Evolutionary conservation across 2,329 filamentous ascomycete species (phyloP).

Genomic region (Aaosphaeria arxii): DNA sequence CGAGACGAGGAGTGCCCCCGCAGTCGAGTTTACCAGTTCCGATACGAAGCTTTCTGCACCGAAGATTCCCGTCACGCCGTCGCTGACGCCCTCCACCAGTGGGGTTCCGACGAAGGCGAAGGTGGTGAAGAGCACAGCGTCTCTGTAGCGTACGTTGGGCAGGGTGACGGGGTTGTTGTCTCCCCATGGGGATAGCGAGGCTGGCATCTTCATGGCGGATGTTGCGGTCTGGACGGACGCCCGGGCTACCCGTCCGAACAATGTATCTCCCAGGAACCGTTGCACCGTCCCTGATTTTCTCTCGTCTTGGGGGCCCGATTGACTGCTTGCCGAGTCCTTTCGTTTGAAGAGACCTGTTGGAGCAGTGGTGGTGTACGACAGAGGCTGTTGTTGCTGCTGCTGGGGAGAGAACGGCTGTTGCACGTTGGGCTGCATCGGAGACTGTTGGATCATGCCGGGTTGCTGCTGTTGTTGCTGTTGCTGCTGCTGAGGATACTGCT

Average conservation of each 20-base stretch:
- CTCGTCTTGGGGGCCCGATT: conserved; percentile 20
- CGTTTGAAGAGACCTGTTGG: conserved; percentile 23
- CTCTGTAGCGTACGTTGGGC: conserved; percentile 38
- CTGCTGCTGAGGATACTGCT: conserved; percentile 6
- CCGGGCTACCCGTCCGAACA: conserved; percentile 34
- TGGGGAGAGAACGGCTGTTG: conserved; percentile 13
- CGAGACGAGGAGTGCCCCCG: conserved; percentile 22
- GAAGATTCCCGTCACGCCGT: conserved; percentile 24
- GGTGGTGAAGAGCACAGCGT: conserved; percentile 37
- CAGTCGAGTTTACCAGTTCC: conserved; percentile 30
- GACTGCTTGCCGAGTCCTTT: conserved; percentile 13
- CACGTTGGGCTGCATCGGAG: conserved; percentile 8
- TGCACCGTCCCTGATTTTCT: conserved; percentile 27
- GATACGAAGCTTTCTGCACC: conserved; percentile 34
- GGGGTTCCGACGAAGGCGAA: conserved; percentile 36
- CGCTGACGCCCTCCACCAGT: conserved; percentile 28
- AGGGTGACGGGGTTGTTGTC: conserved; percentile 40
- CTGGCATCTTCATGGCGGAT: conserved; percentile 32
- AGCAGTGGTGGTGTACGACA: conserved; percentile 19
- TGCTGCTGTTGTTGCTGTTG: conserved; percentile 8
- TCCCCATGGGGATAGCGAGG: conserved; percentile 34
- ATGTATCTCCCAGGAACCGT: conserved; percentile 37
- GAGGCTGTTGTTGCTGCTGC: conserved; percentile 16
- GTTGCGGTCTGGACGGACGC: conserved; percentile 32
- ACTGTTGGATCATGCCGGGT: conserved; percentile 2